Percentiles rank a stretch among this genome's conserved stretches.
Evolutionary conservation across 23 red algal genomes (phyloP).

Genomic region (Chondrus crispus): DNA sequence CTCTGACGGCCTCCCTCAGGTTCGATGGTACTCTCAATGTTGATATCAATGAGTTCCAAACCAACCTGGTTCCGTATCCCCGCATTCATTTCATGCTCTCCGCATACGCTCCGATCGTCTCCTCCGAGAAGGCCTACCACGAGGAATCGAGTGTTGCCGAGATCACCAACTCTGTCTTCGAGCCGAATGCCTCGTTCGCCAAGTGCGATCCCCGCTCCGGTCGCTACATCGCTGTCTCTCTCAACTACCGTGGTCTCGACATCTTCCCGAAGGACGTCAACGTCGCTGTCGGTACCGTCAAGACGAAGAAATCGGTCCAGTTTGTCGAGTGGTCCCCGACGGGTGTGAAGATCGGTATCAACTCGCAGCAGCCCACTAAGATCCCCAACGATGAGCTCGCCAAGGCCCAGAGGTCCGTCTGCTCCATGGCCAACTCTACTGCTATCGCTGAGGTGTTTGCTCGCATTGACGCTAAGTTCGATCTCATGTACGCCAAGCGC

Average conservation of each 20-base stretch:
- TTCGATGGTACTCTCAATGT: slow-evolving; percentile 99
- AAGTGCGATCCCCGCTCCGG: slow-evolving; percentile 97
- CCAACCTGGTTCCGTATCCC: slow-evolving; percentile 99
- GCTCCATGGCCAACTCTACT: slow-evolving; percentile 94
- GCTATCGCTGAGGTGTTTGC: slow-evolving; percentile 99
- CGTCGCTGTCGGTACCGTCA: slow-evolving; percentile 89
- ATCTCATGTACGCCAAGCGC: slow-evolving; percentile 96
- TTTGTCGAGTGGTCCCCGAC: slow-evolving; percentile 99
- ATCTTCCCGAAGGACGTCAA: slow-evolving; percentile 98
- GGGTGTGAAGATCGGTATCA: slow-evolving; percentile 98
- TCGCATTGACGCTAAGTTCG: slow-evolving; percentile 98
- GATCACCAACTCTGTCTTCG: slow-evolving; percentile 95
- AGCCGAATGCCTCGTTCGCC: slow-evolving; percentile 93
- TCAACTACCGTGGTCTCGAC: slow-evolving; percentile 96
- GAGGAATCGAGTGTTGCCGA: slow-evolving; percentile 89
- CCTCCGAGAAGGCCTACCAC: slow-evolving; percentile 95
- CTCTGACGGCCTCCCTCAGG: slow-evolving; percentile 93
- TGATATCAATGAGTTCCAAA: slow-evolving; percentile 99
- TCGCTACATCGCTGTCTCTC: slow-evolving; percentile 95
- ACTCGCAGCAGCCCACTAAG: slow-evolving; percentile 86
- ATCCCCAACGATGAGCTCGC: slow-evolving; percentile 88
- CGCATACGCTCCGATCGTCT: slow-evolving; percentile 91
- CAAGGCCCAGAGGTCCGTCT: slow-evolving; percentile 84
- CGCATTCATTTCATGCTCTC: slow-evolving; percentile 99
- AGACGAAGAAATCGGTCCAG: slow-evolving; percentile 91